phyloP scores from a whole-genome alignment of 148 eudicot genomes.

The Chenopodium suecicum region DNA sequence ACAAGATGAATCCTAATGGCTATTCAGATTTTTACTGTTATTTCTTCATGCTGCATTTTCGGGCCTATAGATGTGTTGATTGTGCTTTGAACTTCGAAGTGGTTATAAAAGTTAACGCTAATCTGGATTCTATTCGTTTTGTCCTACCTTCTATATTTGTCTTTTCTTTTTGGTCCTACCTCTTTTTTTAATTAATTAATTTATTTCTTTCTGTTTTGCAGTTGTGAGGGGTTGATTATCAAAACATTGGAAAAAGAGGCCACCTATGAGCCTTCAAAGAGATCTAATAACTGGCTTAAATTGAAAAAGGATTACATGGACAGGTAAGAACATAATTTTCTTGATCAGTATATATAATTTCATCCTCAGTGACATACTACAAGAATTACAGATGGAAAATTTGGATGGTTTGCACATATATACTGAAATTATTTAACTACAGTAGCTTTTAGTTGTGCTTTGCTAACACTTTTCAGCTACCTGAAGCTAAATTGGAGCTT shows the following conservation, averaged over 20 bases:
- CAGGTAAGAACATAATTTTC: conserved; percentile 41
- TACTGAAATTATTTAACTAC: not conserved
- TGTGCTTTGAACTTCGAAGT: not conserved
- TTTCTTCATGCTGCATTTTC: not conserved
- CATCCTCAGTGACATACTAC: not conserved
- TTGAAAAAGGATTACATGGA: conserved; percentile 96
- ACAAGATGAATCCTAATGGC: not conserved
- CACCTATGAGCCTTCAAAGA: conserved; percentile 94
- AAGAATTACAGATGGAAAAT: not conserved
- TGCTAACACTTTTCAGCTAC: not conserved
- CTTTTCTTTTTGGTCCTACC: not conserved
- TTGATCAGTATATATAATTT: conserved; percentile 13
- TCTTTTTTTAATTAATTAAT: not conserved
- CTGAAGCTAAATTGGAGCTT: not conserved
- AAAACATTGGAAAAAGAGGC: conserved; percentile 89
- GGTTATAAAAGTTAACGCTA: not conserved
- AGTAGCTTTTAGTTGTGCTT: not conserved
- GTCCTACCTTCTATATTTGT: conserved; percentile 2
- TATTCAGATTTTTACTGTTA: not conserved
- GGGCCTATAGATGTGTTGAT: not conserved
- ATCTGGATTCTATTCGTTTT: not conserved
- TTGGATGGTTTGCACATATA: not conserved
- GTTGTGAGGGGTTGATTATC: conserved; percentile 93
- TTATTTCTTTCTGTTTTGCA: conserved; percentile 22
- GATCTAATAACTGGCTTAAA: conserved; percentile 95